Evolutionary conservation across 1,139 yeast genomes (phyloP), one percentile per base, ranked within the genome.

Genomic region (Saccharomyces hybrid): DNA sequence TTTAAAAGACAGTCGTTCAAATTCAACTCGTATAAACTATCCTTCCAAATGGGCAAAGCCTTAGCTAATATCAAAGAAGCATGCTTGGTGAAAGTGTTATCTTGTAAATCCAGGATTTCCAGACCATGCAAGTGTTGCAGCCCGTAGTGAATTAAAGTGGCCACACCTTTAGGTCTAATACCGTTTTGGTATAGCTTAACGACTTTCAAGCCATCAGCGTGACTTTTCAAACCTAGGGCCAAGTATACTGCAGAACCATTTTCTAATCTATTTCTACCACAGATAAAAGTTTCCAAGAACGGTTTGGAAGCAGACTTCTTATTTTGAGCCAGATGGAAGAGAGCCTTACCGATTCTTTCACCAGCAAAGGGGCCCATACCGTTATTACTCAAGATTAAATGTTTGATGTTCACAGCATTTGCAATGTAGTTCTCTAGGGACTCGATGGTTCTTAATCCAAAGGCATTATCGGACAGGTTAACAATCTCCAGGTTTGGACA

Each of bases 341-440:
- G 79, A 5, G 96, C 88, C 60, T 82, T 82, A 57, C 97, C 99
- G 60, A 93, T 87, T 70, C 96, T 81, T 53, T 95, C 86, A 63
- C 99, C 99, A 0, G 98, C 96, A 71, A 86, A 87, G 31, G 99
- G 99, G 25, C 99, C 99, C 83, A 93, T 85, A 54, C 99, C 99
- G 70, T 95, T 93, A 73, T 93, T 93, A 50, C 97, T 86, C 60
- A 95, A 77, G 60, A 88, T 84, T 70, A 95, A 79, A 68, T 93
- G 97, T 70, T 88, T 86, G 56, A 93, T 74, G 27, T 96, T 83
- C 16, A 82, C 78, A 49, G 95, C 96, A 63, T 83, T 78, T 14
- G 88, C 75, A 59, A 95, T 76, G 65, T 86, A 91, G 38, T 75
- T 77, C 67, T 91, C 97, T 58, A 93, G 79, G 13, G 95, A 95